Evolutionary conservation across 2,329 filamentous ascomycete species (phyloP).

Genomic region (Thermothelomyces thermophilus): DNA sequence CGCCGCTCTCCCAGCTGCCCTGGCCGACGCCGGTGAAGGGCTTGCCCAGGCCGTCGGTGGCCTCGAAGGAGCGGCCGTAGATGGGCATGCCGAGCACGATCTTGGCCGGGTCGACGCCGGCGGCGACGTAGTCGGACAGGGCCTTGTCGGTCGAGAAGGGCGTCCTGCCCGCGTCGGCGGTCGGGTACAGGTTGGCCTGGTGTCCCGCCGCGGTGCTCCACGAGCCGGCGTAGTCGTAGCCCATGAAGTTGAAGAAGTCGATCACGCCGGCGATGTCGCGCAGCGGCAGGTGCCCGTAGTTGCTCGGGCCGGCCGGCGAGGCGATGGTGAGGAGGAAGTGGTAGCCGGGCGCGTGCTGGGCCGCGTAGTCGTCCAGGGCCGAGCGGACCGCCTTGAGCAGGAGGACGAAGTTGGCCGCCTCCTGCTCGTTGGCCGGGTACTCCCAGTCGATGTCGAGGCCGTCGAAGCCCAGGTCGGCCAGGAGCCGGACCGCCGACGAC

Average conservation of each 20-base stretch:
- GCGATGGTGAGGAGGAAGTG: slow-evolving; percentile 51
- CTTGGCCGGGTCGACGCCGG: slow-evolving; percentile 57
- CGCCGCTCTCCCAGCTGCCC: slow-evolving; percentile 65
- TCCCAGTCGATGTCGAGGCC: slow-evolving; percentile 43
- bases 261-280: slow-evolving; percentile 39
- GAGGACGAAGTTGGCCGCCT: slow-evolving; percentile 40
- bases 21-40: slow-evolving; percentile 56
- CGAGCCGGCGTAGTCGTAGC: slow-evolving; percentile 65
- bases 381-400: slow-evolving; percentile 40
- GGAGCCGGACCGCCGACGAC: slow-evolving; percentile 56
- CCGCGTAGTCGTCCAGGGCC: slow-evolving; percentile 44
- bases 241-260: slow-evolving; percentile 59
- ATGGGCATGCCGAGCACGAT: slow-evolving; percentile 74
- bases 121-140: slow-evolving; percentile 56
- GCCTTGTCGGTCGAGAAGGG: slow-evolving; percentile 64
- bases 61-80: slow-evolving; percentile 66
- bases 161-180: slow-evolving; percentile 36
- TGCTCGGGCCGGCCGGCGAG: slow-evolving; percentile 40
- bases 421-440: slow-evolving; percentile 33
- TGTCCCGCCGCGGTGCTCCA: slow-evolving; percentile 62
- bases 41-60: slow-evolving; percentile 59
- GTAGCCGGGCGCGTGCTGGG: slow-evolving; percentile 37
- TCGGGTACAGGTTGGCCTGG: slow-evolving; percentile 61
- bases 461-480: slow-evolving; percentile 65
- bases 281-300: slow-evolving; percentile 44